Conservation (phyloP, 345 rosid genomes). For the Hypericum androsaemum region DNA sequence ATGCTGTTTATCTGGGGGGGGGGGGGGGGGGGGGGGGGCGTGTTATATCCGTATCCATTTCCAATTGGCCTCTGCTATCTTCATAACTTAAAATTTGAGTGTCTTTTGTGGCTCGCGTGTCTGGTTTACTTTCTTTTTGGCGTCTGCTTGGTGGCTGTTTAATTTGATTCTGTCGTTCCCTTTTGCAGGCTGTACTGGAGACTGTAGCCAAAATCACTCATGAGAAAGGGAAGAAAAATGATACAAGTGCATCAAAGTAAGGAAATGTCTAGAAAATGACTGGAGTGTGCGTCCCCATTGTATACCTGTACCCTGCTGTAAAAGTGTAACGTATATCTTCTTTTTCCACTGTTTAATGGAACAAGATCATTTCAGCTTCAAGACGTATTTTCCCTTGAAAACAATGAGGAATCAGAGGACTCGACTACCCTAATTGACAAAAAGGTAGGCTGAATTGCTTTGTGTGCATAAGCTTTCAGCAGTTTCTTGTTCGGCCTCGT, state of each 20-base stretch:
- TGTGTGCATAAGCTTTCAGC: slow-evolving; percentile 1
- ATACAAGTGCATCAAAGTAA: slow-evolving; percentile 66
- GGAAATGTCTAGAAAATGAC: slow-evolving; percentile 8
- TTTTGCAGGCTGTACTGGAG: slow-evolving; percentile 78
- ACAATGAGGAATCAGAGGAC: slow-evolving; percentile 93
- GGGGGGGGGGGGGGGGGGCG: too few relatives aligned
- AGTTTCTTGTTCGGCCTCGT: background rate
- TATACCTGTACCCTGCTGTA: background rate
- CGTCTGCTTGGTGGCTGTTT: background rate
- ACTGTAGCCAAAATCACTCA: slow-evolving; percentile 92
- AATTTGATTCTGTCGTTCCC: slow-evolving; percentile 5
- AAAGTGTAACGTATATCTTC: background rate
- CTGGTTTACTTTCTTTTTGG: slow-evolving; percentile 4
- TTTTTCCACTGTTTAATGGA: slow-evolving; percentile 32
- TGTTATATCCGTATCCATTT: too few relatives aligned
- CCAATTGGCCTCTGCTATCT: too few relatives aligned
- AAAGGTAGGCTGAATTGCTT: slow-evolving; percentile 36
- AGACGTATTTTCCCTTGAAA: slow-evolving; percentile 87
- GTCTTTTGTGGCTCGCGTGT: slow-evolving; percentile 6
- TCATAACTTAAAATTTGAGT: background rate
- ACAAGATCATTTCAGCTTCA: slow-evolving; percentile 79
- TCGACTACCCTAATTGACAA: slow-evolving; percentile 82
- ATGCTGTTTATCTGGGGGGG: too few relatives aligned
- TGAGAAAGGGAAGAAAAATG: slow-evolving; percentile 75
- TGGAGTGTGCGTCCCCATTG: background rate